A percentile compares a stretch with the other conserved stretches of the same genome.
phyloP scores from a whole-genome alignment of 257 asterid species.

The Solanum chilense region DNA sequence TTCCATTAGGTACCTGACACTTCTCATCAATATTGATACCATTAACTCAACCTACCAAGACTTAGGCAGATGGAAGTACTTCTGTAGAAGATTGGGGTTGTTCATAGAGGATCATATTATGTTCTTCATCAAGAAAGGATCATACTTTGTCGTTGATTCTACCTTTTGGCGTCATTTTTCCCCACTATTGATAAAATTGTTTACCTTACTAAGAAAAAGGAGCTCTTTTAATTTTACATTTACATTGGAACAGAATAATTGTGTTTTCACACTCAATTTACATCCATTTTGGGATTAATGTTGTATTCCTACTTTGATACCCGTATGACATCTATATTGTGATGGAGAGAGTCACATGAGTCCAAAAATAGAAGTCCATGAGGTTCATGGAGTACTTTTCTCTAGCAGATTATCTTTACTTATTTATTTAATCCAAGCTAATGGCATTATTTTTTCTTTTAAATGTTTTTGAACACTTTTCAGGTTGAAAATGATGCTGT shows the following conservation, averaged over 20 bases:
- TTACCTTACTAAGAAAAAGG: not conserved
- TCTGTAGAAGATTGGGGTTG: not conserved
- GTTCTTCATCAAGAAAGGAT: not conserved
- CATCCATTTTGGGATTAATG: not conserved
- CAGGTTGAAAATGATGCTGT: slow-evolving; percentile 91
- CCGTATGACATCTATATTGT: not conserved
- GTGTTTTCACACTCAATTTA: not conserved
- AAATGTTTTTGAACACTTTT: slow-evolving; percentile 1
- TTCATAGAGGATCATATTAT: not conserved
- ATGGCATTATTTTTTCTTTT: not conserved
- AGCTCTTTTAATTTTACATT: not conserved
- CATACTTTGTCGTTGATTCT: not conserved
- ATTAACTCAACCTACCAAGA: not conserved
- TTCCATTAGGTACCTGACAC: not conserved
- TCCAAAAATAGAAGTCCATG: not conserved
- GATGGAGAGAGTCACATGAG: not conserved
- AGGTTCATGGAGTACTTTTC: not conserved
- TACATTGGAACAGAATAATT: not conserved
- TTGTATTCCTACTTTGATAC: not conserved
- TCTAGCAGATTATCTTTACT: not conserved
- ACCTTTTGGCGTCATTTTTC: not conserved
- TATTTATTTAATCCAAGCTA: not conserved
- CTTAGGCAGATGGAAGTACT: not conserved
- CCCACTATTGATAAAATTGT: not conserved
- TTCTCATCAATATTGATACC: not conserved